phyloP scores from a whole-genome alignment of 2,329 filamentous ascomycete genomes.

The Penicillium sp. region DNA sequence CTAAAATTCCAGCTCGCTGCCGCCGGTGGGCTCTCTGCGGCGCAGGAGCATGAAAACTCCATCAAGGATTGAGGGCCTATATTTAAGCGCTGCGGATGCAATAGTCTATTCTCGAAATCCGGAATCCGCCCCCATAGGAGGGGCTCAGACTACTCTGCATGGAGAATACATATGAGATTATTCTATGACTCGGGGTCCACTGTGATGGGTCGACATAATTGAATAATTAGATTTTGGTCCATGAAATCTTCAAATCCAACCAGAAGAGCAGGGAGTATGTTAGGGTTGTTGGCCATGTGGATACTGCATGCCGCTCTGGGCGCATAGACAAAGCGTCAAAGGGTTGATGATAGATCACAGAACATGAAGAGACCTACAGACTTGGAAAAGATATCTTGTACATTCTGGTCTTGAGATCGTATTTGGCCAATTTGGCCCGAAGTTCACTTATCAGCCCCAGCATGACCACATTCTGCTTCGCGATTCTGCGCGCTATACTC shows the following conservation, averaged over 20 bases:
- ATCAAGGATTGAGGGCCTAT: slow-evolving; percentile 33
- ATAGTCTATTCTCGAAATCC: slow-evolving; percentile 26
- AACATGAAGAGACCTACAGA: too few species aligned
- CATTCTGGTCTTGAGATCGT: neutral
- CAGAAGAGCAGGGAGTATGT: neutral
- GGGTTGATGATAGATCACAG: neutral
- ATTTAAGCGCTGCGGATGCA: slow-evolving; percentile 39
- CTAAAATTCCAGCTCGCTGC: slow-evolving; percentile 26
- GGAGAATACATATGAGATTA: slow-evolving; percentile 15
- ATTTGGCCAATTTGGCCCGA: neutral
- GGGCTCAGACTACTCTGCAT: slow-evolving; percentile 34
- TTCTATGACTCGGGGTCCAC: slow-evolving; percentile 21
- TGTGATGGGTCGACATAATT: slow-evolving; percentile 1
- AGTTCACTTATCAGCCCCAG: neutral
- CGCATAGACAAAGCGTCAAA: slow-evolving; percentile 9
- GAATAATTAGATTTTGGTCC: neutral
- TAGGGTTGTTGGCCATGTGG: slow-evolving; percentile 6
- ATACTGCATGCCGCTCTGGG: slow-evolving; percentile 1
- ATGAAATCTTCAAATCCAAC: neutral
- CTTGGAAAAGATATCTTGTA: too few species aligned
- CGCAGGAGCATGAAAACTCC: slow-evolving; percentile 24
- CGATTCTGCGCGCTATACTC: neutral
- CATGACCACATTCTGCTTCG: neutral
- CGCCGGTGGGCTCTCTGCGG: slow-evolving; percentile 34
- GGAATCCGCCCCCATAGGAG: slow-evolving; percentile 34